Base-by-base conservation (phyloP, 305 asterid species). In the Solanum hybrid region DNA sequence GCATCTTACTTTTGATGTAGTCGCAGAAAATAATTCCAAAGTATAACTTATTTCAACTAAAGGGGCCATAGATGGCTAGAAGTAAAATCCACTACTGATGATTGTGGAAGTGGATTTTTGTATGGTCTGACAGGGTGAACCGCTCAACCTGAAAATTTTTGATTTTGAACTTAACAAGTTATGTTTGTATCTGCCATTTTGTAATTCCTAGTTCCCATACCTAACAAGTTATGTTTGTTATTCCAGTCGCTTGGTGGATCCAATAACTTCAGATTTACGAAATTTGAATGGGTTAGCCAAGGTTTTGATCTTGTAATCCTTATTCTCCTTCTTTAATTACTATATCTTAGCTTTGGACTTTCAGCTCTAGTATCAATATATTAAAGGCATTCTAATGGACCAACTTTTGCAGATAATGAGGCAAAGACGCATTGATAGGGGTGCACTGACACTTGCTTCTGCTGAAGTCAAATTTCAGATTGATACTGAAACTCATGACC, bases 391-490 rank as follows among this genome's bases (percentile, higher is more conserved):
- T 84, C 40, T 29, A 82, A 82, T 82, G 40, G 73, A 71, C 10
- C 90, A 89, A 90, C 56, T 71, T 91, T 27, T 91, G 92, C 93
- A 98, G 99, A 92, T 96, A 89, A 96, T 98, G 99, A 95, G 99
- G 96, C 98, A 94, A 93, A 96, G 94, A 89, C 98, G 99, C 90
- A 95, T 98, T 90, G 99, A 96, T 10, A 95, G 98, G 93, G 99
- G 99, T 89, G 99, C 99, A 84, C 92, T 98, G 88, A 98, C 99
- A 75, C 98, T 98, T 94, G 99, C 99, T 88, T 98, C 99, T 26
- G 99, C 99, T 89, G 99, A 98, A 95, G 99, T 98, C 89, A 98
- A 96, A 92, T 98, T 98, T 92, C 96, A 96, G 90, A 96, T 96
- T 89, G 99, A 98, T 86, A 98, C 99, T 37, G 99, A 96, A 94